A percentile compares a stretch with the other conserved stretches of the same genome.
These are phyloP conservation scores for Talaromyces sp. DNA, from an alignment of 2,329 filamentous ascomycete genomes.

Conservation along the genomic window DNA sequence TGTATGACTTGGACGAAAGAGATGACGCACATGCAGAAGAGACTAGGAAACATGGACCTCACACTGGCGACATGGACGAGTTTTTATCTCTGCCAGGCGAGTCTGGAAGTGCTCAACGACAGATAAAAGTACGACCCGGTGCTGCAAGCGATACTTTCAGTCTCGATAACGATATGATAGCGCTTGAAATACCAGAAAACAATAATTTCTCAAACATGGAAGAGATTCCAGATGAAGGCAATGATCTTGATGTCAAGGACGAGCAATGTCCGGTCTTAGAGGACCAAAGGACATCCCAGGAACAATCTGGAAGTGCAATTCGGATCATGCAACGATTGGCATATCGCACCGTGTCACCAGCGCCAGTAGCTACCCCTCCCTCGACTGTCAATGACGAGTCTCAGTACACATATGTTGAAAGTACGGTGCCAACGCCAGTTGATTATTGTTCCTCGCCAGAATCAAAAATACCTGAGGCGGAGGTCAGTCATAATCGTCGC, in stretches of 20 bases:
- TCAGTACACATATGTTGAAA: neutral
- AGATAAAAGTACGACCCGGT: neutral
- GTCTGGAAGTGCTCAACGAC: neutral
- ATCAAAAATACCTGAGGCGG: neutral
- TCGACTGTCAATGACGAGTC: slow-evolving; percentile 13
- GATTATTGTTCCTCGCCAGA: neutral
- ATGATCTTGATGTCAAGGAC: neutral
- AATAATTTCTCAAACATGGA: neutral
- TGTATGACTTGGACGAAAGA: neutral
- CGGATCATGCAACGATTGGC: slow-evolving; percentile 5
- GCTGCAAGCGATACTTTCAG: neutral
- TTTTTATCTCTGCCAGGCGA: neutral
- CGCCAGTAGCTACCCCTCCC: slow-evolving; percentile 13
- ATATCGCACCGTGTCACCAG: slow-evolving; percentile 9
- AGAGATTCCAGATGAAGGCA: neutral
- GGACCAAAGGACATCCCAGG: neutral
- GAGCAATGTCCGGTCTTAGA: neutral
- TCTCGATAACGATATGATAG: neutral
- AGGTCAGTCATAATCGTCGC: neutral
- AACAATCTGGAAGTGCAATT: neutral
- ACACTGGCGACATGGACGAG: neutral
- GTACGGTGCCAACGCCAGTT: neutral
- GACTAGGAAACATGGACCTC: neutral
- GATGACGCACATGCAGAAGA: neutral
- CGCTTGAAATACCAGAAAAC: neutral